Base-by-base conservation (phyloP, 2,329 filamentous ascomycete genomes). In the Metarhizium sp. region DNA sequence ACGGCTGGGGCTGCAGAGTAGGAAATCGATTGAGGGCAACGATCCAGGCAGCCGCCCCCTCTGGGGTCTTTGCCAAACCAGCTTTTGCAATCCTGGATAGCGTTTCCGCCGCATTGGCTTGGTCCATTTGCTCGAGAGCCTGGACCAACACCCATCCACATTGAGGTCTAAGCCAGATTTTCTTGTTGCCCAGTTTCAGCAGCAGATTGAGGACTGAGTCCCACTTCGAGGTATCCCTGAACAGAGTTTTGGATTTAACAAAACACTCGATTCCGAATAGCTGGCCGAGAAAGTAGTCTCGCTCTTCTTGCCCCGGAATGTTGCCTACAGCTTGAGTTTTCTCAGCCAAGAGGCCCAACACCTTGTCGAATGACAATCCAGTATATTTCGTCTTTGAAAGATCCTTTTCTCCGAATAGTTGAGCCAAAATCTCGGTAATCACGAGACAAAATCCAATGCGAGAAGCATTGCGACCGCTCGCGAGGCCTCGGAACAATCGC, bases 31-130 rank as follows among this genome's bases (percentile, higher is more conserved):
- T 79, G 58, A 81, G 78, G 2, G 87, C 80, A 5, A 82, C 80
- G 36, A 97, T 76, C 91, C 92, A 97, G 55, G 96, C 82, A 0
- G 90, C 90, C 25, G 96, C 84, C 6, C 92, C 92, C 67, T 97
- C 92, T 0, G 91, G 87, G 0, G 91, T 92, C 68, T 87, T 87
- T 8, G 85, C 82, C 51, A 95, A 75, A 10, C 87, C 85, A 51
- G 82, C 79, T 16, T 81, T 77, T 20, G 77, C 75, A 8, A 95
- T 66, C 43, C 78, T 79, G 57, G 82, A 73, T 40, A 95, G 73
- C 0, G 87, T 84, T 30, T 76, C 71, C 63, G 85, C 78, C 1
- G 82, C 81, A 55, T 82, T 79, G 55, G 78, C 73, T 61, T 79
- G 71, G 42, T 74, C 73, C 75, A 82, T 82, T 63, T 85, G 83